phyloP scores from a whole-genome alignment of 768 basidiomycete species.

The Boletellus sp. region DNA sequence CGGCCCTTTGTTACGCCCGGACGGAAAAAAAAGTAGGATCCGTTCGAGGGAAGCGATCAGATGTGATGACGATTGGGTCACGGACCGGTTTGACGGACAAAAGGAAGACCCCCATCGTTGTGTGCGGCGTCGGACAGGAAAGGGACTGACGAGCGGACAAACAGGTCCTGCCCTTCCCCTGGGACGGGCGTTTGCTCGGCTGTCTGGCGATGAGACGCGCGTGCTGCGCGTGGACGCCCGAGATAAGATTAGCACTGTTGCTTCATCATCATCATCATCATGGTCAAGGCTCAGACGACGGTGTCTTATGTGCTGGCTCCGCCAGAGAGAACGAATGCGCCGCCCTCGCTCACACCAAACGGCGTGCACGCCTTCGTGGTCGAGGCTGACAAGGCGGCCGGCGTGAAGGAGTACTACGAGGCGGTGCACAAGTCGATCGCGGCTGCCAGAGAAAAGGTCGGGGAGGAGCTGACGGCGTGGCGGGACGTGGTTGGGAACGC shows the following conservation, averaged over 20 bases:
- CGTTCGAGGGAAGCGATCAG: not conserved
- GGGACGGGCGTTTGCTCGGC: too few species aligned
- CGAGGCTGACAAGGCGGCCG: conserved; percentile 14
- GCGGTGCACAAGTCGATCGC: conserved; percentile 47
- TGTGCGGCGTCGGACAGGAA: conserved; percentile 9
- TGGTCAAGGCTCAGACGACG: conserved; percentile 11
- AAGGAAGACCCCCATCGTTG: conserved; percentile 49
- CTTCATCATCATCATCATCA: conserved; percentile 7
- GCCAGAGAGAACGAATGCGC: conserved; percentile 14
- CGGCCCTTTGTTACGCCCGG: too few species aligned
- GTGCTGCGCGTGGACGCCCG: conserved; percentile 4
- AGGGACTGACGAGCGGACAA: not conserved
- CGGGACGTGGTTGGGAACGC: conserved; percentile 65
- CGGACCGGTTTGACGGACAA: too few species aligned
- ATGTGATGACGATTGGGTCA: too few species aligned
- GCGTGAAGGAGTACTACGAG: conserved; percentile 41
- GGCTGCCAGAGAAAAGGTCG: conserved; percentile 51
- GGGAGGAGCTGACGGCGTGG: conserved; percentile 71
- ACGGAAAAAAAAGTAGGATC: too few species aligned
- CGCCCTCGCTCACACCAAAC: conserved; percentile 19
- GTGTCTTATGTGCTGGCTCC: conserved; percentile 22
- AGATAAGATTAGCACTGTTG: conserved; percentile 24
- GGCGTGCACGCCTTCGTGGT: conserved; percentile 26
- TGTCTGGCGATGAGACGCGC: too few species aligned
- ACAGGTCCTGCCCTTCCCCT: not conserved